Percentiles rank a stretch among this genome's conserved stretches.
Evolutionary conservation across 192 early-diverging fungal genomes (phyloP).

Genomic region (Funneliformis mosseae): DNA sequence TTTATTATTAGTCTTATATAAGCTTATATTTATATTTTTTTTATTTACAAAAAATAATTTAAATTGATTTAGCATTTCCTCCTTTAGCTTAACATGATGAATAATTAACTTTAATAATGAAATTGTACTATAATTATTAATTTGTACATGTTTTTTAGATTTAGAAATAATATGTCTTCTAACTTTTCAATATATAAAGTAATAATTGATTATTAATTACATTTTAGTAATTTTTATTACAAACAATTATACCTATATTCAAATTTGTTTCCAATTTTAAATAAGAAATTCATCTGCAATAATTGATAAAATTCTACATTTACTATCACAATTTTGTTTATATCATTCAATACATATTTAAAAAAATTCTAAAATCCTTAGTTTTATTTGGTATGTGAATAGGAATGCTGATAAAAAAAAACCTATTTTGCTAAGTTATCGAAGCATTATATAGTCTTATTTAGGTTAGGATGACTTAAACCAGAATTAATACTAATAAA

Average conservation of each 20-base stretch:
- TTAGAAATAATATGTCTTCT: not conserved
- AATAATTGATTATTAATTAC: not conserved
- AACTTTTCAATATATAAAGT: not conserved
- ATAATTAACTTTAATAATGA: not conserved
- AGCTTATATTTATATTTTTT: not conserved
- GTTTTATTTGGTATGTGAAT: not conserved
- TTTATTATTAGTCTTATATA: not conserved
- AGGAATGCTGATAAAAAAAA: not conserved
- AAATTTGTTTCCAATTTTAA: not conserved
- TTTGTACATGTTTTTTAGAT: not conserved
- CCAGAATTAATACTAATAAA: too few relatives aligned
- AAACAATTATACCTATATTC: not conserved
- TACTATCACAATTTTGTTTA: not conserved
- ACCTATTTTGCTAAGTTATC: too few relatives aligned
- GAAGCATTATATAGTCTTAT: too few relatives aligned
- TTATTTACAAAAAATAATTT: not conserved
- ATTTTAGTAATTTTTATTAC: too few relatives aligned
- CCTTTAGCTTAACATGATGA: not conserved
- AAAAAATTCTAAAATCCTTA: not conserved
- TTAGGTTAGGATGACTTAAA: too few relatives aligned
- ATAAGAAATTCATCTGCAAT: constrained; percentile 3
- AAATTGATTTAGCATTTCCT: not conserved
- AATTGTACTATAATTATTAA: not conserved
- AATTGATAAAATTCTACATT: not conserved
- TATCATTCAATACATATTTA: not conserved